Evolutionary conservation across 441 rosid species (phyloP).

Genomic region (Croton setiger): DNA sequence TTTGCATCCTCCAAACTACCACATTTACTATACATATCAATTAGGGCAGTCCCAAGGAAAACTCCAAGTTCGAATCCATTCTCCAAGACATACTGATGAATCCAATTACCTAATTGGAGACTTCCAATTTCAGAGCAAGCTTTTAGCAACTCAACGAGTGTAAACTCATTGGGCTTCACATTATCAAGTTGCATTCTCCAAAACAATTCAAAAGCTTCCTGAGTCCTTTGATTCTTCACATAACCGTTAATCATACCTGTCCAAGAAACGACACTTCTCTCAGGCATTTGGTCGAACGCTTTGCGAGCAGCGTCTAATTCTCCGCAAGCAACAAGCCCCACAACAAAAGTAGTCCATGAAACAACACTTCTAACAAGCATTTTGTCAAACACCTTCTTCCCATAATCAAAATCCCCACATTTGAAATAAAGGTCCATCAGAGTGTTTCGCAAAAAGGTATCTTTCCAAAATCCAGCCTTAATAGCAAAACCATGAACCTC

Average conservation of each 20-base stretch:
- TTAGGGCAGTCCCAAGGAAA: slow-evolving; percentile 73
- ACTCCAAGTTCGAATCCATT: slow-evolving; percentile 47
- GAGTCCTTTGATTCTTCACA: slow-evolving; percentile 50
- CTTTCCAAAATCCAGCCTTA: slow-evolving; percentile 45
- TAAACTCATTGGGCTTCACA: slow-evolving; percentile 63
- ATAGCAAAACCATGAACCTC: slow-evolving; percentile 59
- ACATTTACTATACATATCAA: slow-evolving; percentile 90
- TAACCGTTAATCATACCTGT: slow-evolving; percentile 67
- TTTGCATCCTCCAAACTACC: slow-evolving; percentile 62
- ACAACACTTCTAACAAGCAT: slow-evolving; percentile 64
- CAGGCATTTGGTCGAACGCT: slow-evolving; percentile 65
- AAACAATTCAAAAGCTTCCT: slow-evolving; percentile 52
- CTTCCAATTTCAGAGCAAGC: slow-evolving; percentile 53
- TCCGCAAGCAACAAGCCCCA: slow-evolving; percentile 49
- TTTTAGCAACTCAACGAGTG: slow-evolving; percentile 72
- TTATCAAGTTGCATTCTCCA: slow-evolving; percentile 45
- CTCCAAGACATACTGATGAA: slow-evolving; percentile 63
- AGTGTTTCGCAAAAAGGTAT: slow-evolving; percentile 50
- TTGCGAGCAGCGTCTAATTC: slow-evolving; percentile 47
- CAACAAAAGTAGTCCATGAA: slow-evolving; percentile 66
- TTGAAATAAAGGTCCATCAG: slow-evolving; percentile 62
- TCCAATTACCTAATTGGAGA: slow-evolving; percentile 58
- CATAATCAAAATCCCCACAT: slow-evolving; percentile 38
- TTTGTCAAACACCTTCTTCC: slow-evolving; percentile 46
- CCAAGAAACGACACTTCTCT: slow-evolving; percentile 60